phyloP scores from a whole-genome alignment of 768 basidiomycete species.

The Tremella mesenterica region DNA sequence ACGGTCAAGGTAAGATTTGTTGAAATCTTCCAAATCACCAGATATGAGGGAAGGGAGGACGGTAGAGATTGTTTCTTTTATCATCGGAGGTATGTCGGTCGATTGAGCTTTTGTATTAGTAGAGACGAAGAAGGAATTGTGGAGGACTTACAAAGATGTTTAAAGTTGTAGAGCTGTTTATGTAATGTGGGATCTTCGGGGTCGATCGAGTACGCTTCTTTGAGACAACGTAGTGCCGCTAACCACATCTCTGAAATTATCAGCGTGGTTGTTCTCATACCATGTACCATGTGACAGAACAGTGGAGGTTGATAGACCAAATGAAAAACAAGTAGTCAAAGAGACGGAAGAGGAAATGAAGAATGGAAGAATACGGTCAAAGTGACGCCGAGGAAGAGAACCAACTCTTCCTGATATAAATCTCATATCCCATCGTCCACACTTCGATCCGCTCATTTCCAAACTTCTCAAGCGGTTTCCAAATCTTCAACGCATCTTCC shows the following conservation, averaged over 20 bases:
- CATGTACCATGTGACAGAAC: no score
- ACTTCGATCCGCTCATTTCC: conserved; percentile 55
- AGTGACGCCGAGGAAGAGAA: conserved; percentile 8
- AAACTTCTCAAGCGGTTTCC: conserved; percentile 56
- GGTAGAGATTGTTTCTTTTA: conserved; percentile 52
- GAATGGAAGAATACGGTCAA: no score
- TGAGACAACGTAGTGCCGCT: conserved; percentile 65
- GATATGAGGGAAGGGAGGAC: conserved; percentile 52
- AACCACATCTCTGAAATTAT: conserved; percentile 65
- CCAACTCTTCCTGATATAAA: conserved; percentile 71
- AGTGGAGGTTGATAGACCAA: no score
- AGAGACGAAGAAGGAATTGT: not conserved
- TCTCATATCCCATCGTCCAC: conserved; percentile 70
- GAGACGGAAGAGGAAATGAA: no score
- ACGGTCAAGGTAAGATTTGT: conserved; percentile 65
- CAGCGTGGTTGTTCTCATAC: no score
- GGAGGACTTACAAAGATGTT: conserved; percentile 50
- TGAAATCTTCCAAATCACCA: conserved; percentile 58
- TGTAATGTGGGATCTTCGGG: conserved; percentile 61
- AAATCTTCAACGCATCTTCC: conserved; percentile 63
- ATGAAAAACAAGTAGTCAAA: no score
- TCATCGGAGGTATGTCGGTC: conserved; percentile 49
- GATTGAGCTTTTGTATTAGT: conserved; percentile 47
- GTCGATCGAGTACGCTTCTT: conserved; percentile 52
- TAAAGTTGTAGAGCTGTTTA: conserved; percentile 59